These are phyloP conservation scores for Aureobasidium sp. DNA, from an alignment of 2,329 filamentous ascomycete genomes.

Conservation along the genomic window DNA sequence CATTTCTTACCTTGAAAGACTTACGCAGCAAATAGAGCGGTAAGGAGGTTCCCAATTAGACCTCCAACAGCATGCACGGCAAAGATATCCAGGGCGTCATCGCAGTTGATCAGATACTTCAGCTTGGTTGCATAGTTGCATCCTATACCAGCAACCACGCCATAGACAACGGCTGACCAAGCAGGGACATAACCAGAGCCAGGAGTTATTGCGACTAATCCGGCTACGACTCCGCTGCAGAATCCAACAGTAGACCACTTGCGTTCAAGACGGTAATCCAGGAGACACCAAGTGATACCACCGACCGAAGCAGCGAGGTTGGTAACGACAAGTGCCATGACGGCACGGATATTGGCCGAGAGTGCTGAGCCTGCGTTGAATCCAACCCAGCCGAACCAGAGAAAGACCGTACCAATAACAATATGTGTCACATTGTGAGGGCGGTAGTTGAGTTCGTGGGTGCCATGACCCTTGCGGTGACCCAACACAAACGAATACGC, in stretches of 20 bases:
- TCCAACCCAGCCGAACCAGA: conserved; percentile 93
- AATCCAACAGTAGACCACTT: conserved; percentile 94
- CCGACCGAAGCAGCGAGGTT: conserved; percentile 78
- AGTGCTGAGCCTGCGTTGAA: conserved; percentile 86
- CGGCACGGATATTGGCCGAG: conserved; percentile 70
- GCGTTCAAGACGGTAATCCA: conserved; percentile 80
- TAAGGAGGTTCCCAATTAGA: conserved; percentile 69
- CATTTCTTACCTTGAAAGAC: conserved; percentile 16
- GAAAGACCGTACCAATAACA: conserved; percentile 83
- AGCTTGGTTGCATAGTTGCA: conserved; percentile 90
- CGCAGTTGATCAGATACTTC: conserved; percentile 72
- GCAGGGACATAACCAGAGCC: conserved; percentile 78
- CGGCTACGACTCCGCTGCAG: conserved; percentile 82
- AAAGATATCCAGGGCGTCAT: conserved; percentile 84
- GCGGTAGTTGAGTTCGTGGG: conserved; percentile 81
- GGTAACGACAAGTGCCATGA: conserved; percentile 81
- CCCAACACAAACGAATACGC: conserved; percentile 90
- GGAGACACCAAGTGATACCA: conserved; percentile 79
- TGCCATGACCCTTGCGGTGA: conserved; percentile 75
- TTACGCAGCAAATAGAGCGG: conserved; percentile 71
- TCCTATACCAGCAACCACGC: conserved; percentile 63
- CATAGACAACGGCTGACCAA: conserved; percentile 76
- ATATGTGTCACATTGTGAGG: conserved; percentile 91
- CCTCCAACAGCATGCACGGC: conserved; percentile 74
- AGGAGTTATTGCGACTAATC: conserved; percentile 80